These are phyloP conservation scores for Helenozyma rhizophorensis DNA, from an alignment of 805 yeast species.

Conservation along the genomic window DNA sequence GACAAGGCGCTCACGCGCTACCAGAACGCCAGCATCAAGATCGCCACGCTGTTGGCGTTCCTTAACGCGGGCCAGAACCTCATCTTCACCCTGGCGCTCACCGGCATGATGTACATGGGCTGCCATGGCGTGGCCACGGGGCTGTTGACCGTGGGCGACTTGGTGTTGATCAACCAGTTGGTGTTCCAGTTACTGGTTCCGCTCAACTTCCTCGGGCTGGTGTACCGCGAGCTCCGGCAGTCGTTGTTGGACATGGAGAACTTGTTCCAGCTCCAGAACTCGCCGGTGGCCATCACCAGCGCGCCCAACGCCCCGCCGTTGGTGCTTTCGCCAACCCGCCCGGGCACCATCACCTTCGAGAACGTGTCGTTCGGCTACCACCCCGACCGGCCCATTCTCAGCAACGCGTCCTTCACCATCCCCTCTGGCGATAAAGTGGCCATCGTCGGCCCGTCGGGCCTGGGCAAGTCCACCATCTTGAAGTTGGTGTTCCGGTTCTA, in stretches of 20 bases:
- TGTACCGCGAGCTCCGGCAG: constrained; percentile 91
- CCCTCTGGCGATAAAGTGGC: constrained; percentile 93
- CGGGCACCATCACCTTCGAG: constrained; percentile 82
- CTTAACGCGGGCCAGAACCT: constrained; percentile 76
- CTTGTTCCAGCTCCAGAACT: constrained; percentile 76
- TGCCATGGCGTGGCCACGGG: constrained; percentile 89
- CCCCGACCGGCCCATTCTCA: constrained; percentile 79
- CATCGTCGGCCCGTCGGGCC: constrained; percentile 93
- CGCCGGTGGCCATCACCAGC: constrained; percentile 63
- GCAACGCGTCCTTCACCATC: constrained; percentile 74
- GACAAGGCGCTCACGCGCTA: constrained; percentile 69
- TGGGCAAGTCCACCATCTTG: constrained; percentile 89
- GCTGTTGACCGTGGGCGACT: constrained; percentile 83
- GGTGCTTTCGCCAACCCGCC: constrained; percentile 36
- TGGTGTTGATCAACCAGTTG: constrained; percentile 89
- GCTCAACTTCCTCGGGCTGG: constrained; percentile 89
- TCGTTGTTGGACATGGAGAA: constrained; percentile 95
- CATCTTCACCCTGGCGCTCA: constrained; percentile 82
- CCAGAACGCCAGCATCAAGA: constrained; percentile 70
- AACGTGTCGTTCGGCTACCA: constrained; percentile 92
- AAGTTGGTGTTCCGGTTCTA: constrained; percentile 84
- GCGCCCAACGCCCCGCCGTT: constrained; percentile 60
- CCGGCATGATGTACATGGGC: constrained; percentile 98
- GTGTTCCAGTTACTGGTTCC: constrained; percentile 97
- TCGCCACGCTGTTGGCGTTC: constrained; percentile 79